These are phyloP conservation scores for Boeremia exigua DNA, from an alignment of 2,329 filamentous ascomycete genomes.

Conservation along the genomic window DNA sequence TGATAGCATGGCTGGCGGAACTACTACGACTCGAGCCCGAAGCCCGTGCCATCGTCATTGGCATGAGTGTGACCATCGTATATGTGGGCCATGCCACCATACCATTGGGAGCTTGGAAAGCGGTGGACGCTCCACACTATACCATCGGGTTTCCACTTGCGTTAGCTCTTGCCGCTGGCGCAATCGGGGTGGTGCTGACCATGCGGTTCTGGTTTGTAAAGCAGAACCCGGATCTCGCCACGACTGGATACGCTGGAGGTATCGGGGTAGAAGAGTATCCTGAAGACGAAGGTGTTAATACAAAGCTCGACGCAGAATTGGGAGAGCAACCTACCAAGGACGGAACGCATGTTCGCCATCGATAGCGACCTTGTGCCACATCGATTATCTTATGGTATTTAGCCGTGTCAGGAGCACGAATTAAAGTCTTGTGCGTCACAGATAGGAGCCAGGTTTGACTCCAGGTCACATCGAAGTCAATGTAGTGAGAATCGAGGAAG, in stretches of 20 bases:
- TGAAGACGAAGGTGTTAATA: background rate
- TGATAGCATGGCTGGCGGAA: slow-evolving; percentile 20
- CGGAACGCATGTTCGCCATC: background rate
- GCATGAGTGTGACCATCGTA: slow-evolving; percentile 9
- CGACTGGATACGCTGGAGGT: background rate
- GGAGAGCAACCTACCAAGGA: background rate
- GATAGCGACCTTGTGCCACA: background rate
- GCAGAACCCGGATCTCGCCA: background rate
- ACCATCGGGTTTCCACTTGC: slow-evolving; percentile 11
- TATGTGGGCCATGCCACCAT: slow-evolving; percentile 20
- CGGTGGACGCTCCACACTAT: slow-evolving; percentile 3
- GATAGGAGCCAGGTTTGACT: too few relatives aligned
- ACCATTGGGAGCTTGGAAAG: slow-evolving; percentile 17
- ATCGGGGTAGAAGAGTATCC: background rate
- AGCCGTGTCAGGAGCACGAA: too few relatives aligned
- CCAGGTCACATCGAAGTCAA: too few relatives aligned
- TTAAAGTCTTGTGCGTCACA: too few relatives aligned
- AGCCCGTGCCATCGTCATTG: slow-evolving; percentile 18
- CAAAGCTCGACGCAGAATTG: background rate
- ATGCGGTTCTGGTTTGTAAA: slow-evolving; percentile 15
- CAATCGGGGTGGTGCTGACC: background rate
- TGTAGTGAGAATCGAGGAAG: too few relatives aligned
- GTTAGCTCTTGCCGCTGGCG: slow-evolving; percentile 1
- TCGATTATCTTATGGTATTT: too few relatives aligned
- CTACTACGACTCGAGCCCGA: slow-evolving; percentile 18